Conservation (phyloP, 805 yeast species). For the Spencermartinsiella europaea region DNA sequence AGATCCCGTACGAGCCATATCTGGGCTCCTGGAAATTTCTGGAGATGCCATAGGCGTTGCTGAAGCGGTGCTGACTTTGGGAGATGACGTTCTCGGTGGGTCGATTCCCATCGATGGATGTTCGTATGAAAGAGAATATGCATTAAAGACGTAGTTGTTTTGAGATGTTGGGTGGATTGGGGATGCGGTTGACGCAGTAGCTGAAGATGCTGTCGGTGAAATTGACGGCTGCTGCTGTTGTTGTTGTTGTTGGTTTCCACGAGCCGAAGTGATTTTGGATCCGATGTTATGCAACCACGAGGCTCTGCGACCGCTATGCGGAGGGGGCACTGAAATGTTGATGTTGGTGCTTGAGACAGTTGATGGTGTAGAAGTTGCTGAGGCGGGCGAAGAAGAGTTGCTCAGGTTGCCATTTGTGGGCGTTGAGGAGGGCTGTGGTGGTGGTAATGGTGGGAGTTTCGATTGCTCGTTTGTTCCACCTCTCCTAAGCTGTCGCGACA, state of each 20-base stretch:
- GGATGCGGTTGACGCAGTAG: constrained; percentile 1
- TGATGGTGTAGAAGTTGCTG: no score
- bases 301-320: constrained; percentile 3
- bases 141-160: not conserved
- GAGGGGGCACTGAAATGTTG: no score
- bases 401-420: no score
- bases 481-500: no score
- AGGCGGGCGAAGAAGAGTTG: no score
- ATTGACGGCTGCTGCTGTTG: not conserved
- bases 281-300: constrained; percentile 5
- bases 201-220: constrained; percentile 3
- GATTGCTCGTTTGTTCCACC: no score
- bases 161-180: not conserved
- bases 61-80: constrained; percentile 14
- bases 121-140: not conserved
- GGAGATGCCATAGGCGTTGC: constrained; percentile 4
- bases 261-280: constrained; percentile 3
- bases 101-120: constrained; percentile 1
- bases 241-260: not conserved
- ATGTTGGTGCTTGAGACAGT: no score
- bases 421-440: no score
- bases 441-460: no score
- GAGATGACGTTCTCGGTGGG: constrained; percentile 14
- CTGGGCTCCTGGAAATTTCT: constrained; percentile 5
- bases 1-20: constrained; percentile 9